Conservation (phyloP, 495 filamentous ascomycete species). For the Aspergillus hancockii region DNA sequence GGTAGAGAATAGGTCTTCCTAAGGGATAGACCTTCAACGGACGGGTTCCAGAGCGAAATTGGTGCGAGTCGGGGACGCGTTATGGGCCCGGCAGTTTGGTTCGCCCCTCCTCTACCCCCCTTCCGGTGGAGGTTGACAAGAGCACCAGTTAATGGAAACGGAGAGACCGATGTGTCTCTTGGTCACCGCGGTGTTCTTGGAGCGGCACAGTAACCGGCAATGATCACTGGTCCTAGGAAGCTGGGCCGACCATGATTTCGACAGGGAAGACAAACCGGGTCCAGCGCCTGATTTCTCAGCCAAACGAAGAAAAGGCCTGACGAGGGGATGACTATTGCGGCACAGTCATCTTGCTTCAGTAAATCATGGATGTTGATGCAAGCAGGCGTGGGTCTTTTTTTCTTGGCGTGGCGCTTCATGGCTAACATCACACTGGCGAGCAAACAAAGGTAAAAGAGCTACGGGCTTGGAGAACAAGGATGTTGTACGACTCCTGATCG, state of each 20-base stretch:
- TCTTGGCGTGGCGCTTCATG: constrained; percentile 45
- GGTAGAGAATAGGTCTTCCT: constrained; percentile 10
- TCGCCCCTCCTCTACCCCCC: constrained; percentile 27
- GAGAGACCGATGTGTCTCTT: constrained; percentile 6
- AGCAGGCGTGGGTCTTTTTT: constrained; percentile 26
- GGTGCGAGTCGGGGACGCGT: constrained; percentile 23
- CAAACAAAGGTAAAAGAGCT: not conserved
- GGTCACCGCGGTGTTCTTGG: constrained; percentile 2
- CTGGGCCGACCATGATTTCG: not conserved
- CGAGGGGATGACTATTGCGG: constrained; percentile 19
- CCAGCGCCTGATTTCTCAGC: not conserved
- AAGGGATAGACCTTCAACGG: constrained; percentile 6
- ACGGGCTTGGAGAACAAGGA: not conserved
- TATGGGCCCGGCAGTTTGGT: constrained; percentile 35
- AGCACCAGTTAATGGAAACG: constrained; percentile 8
- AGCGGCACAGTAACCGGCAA: not conserved
- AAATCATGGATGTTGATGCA: constrained; percentile 21
- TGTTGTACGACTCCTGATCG: not conserved
- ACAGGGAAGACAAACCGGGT: not conserved
- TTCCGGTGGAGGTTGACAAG: constrained; percentile 22
- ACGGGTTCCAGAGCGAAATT: not conserved
- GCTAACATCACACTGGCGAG: constrained; percentile 1
- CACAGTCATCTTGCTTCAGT: constrained; percentile 34
- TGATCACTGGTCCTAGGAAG: not conserved
- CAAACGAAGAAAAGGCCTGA: not conserved